phyloP scores from a whole-genome alignment of 169 alveolate genomes.

The Plasmodium malariae region DNA sequence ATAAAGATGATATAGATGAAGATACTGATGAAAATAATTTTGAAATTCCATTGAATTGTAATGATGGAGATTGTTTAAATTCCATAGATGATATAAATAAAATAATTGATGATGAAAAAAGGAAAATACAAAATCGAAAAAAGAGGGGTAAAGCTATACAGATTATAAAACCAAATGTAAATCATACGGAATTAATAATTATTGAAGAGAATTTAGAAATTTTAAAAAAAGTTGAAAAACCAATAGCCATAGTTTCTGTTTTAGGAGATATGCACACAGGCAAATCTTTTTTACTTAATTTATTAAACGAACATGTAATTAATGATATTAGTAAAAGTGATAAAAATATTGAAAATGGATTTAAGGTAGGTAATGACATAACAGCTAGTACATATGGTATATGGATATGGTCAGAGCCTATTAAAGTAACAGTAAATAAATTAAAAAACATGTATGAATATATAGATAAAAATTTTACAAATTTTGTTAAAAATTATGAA shows the following conservation, averaged over 20 bases:
- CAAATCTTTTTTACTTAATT: slow-evolving; percentile 84
- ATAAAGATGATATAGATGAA: slow-evolving; percentile 28
- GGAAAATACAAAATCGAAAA: slow-evolving; percentile 29
- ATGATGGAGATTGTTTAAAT: slow-evolving; percentile 33
- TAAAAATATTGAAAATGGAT: slow-evolving; percentile 77
- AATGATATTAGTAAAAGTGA: slow-evolving; percentile 68
- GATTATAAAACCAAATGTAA: slow-evolving; percentile 81
- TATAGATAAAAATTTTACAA: slow-evolving; percentile 36
- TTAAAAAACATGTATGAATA: slow-evolving; percentile 71
- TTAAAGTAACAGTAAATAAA: slow-evolving; percentile 66
- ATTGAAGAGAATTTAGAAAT: slow-evolving; percentile 80
- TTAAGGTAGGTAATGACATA: slow-evolving; percentile 77
- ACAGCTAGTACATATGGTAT: slow-evolving; percentile 85
- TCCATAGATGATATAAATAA: slow-evolving; percentile 60
- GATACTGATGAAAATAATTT: slow-evolving; percentile 45
- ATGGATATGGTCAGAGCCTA: slow-evolving; percentile 87
- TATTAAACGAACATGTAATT: slow-evolving; percentile 80
- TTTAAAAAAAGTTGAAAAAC: slow-evolving; percentile 80
- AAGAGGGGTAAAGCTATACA: slow-evolving; percentile 81
- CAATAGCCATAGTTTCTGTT: slow-evolving; percentile 87
- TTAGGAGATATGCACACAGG: slow-evolving; percentile 88
- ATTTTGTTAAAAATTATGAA: slow-evolving; percentile 72
- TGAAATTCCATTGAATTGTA: slow-evolving; percentile 63
- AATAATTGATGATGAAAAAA: slow-evolving; percentile 59
- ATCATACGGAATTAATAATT: slow-evolving; percentile 82